Evolutionary conservation across 2,329 filamentous ascomycete genomes (phyloP).

Genomic region (Elsinoe batatas): DNA sequence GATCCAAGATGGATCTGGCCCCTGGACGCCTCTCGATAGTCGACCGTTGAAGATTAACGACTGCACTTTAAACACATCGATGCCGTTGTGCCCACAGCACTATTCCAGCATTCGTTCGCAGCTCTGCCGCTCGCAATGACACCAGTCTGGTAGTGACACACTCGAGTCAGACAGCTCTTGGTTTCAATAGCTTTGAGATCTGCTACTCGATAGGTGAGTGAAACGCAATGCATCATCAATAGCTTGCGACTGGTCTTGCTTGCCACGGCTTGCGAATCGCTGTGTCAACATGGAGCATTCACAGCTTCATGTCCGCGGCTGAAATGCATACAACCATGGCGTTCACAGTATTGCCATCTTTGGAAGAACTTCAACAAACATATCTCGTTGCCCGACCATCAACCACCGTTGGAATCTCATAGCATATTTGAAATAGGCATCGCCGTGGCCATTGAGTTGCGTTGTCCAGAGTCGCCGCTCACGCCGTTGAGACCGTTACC

Average conservation of each 20-base stretch:
- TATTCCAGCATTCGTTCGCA: background rate
- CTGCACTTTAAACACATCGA: background rate
- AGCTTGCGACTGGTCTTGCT: background rate
- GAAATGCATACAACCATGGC: too few species aligned
- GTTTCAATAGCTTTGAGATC: background rate
- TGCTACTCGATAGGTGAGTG: background rate
- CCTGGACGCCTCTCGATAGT: conserved; percentile 9
- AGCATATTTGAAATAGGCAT: conserved; percentile 10
- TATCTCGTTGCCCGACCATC: background rate
- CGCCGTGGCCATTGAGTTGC: background rate
- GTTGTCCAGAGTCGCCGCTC: background rate
- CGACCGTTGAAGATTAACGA: conserved; percentile 4
- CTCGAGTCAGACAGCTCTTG: background rate
- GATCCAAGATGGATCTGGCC: background rate
- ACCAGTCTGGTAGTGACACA: background rate
- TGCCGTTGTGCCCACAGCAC: background rate
- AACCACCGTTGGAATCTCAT: background rate
- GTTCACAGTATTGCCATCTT: too few species aligned
- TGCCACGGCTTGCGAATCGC: background rate
- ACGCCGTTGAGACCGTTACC: conserved; percentile 6
- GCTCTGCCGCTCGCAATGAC: background rate
- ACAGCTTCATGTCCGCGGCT: background rate
- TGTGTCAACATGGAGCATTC: background rate
- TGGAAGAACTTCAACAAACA: background rate
- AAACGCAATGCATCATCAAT: background rate